These are phyloP conservation scores for Solanum tarapatanum DNA, from an alignment of 257 asterid species.

Conservation along the genomic window DNA sequence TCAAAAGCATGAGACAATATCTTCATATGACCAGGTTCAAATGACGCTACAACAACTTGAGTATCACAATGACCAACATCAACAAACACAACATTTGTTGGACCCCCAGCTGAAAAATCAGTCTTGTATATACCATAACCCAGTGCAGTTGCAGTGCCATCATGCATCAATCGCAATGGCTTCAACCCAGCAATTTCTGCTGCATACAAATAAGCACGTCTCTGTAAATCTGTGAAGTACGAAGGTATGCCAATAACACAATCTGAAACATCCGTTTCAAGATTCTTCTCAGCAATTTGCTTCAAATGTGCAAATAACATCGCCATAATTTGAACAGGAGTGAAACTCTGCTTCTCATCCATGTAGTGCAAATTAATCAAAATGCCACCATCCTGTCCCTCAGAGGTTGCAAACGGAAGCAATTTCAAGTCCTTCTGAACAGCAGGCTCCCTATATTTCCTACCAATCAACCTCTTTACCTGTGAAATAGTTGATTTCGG, in stretches of 20 bases:
- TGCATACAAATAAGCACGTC: slow-evolving; percentile 77
- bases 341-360: slow-evolving; percentile 52
- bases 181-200: slow-evolving; percentile 86
- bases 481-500: slow-evolving; percentile 89
- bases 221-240: slow-evolving; percentile 77
- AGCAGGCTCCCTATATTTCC: slow-evolving; percentile 39
- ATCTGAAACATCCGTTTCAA: slow-evolving; percentile 41
- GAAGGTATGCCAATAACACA: slow-evolving; percentile 87
- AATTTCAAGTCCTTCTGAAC: slow-evolving; percentile 64
- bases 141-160: slow-evolving; percentile 83
- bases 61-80: slow-evolving; percentile 95
- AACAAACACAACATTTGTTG: slow-evolving; percentile 66
- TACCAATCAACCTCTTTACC: slow-evolving; percentile 82
- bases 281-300: slow-evolving; percentile 66
- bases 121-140: slow-evolving; percentile 91
- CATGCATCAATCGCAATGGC: slow-evolving; percentile 79
- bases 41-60: slow-evolving; percentile 76
- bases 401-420: slow-evolving; percentile 70
- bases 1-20: slow-evolving; percentile 82
- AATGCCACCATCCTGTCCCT: slow-evolving; percentile 73
- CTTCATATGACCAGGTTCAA: slow-evolving; percentile 67
- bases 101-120: slow-evolving; percentile 42
- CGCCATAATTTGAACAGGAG: slow-evolving; percentile 69
- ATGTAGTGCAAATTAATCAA: slow-evolving; percentile 55
- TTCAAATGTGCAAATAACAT: slow-evolving; percentile 80